These are phyloP conservation scores for Moesziomyces sp. DNA, from an alignment of 1,284 basidiomycete genomes.

Conservation along the genomic window DNA sequence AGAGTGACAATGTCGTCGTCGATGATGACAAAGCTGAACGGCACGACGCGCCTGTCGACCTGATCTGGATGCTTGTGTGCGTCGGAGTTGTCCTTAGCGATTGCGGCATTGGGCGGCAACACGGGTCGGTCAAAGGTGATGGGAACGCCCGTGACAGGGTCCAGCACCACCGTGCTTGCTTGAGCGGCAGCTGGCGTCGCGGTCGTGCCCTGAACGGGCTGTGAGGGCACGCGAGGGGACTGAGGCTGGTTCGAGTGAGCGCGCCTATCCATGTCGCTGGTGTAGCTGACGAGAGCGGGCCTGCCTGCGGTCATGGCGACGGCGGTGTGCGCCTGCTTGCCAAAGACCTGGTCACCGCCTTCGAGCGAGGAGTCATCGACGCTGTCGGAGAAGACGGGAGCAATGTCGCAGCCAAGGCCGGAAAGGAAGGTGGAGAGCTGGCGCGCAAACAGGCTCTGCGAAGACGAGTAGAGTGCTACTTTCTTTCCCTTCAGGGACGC, in stretches of 20 bases:
- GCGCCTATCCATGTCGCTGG: constrained; percentile 40
- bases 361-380: constrained; percentile 19
- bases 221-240: not conserved
- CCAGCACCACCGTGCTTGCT: constrained; percentile 48
- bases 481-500: constrained; percentile 28
- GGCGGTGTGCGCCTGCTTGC: constrained; percentile 41
- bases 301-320: constrained; percentile 46
- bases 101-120: not conserved
- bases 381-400: constrained; percentile 31
- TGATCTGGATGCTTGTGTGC: constrained; percentile 14
- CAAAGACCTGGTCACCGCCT: constrained; percentile 16
- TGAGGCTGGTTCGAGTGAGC: constrained; percentile 7
- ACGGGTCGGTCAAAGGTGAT: constrained; percentile 32
- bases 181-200: not conserved
- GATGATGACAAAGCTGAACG: constrained; percentile 58
- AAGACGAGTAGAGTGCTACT: constrained; percentile 46
- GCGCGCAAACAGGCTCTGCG: constrained; percentile 33
- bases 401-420: constrained; percentile 38
- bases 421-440: constrained; percentile 28
- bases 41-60: constrained; percentile 21
- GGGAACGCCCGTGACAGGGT: constrained; percentile 56
- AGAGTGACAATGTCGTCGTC: constrained; percentile 58
- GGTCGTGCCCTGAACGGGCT: not conserved
- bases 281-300: constrained; percentile 51
- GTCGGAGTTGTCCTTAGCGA: not conserved